These are phyloP conservation scores for Raffaelea arxii DNA, from an alignment of 2,329 filamentous ascomycete genomes.

Conservation along the genomic window DNA sequence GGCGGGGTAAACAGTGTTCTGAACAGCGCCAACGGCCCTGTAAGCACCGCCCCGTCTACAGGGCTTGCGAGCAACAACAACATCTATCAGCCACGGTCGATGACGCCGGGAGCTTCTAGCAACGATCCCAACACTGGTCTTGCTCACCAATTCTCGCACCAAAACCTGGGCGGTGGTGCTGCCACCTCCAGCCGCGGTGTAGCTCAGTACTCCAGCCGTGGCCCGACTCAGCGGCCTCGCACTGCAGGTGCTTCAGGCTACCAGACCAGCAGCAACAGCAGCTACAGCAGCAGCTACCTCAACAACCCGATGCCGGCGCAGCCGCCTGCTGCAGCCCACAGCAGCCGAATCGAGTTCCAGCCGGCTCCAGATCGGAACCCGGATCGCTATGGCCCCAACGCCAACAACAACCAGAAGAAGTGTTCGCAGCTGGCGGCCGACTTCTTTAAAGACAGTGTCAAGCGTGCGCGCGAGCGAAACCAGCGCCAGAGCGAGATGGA, in stretches of 20 bases:
- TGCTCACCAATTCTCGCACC: conserved; percentile 92
- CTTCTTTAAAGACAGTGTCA: conserved; percentile 98
- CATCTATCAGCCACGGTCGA: conserved; percentile 42
- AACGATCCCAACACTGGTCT: conserved; percentile 85
- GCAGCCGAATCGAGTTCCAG: conserved; percentile 56
- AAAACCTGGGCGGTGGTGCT: conserved; percentile 72
- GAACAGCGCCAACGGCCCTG: background rate
- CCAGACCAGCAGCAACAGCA: conserved; percentile 52
- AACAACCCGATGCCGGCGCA: conserved; percentile 58
- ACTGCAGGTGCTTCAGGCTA: conserved; percentile 66
- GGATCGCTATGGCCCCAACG: conserved; percentile 59
- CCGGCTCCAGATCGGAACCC: conserved; percentile 78
- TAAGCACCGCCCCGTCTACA: background rate
- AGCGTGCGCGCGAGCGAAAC: conserved; percentile 89
- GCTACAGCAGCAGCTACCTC: conserved; percentile 59
- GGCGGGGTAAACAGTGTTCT: too few species aligned
- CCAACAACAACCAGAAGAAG: conserved; percentile 62
- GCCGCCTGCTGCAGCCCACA: conserved; percentile 45
- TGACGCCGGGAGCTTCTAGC: conserved; percentile 43
- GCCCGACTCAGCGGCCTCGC: conserved; percentile 65
- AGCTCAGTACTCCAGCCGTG: conserved; percentile 61
- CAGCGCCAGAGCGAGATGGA: conserved; percentile 90
- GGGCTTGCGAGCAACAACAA: conserved; percentile 33
- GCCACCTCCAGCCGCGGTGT: too few species aligned
- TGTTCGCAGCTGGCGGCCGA: conserved; percentile 65